Evolutionary conservation across 306 rosid genomes (phyloP).

Genomic region (Trifolium pratense): DNA sequence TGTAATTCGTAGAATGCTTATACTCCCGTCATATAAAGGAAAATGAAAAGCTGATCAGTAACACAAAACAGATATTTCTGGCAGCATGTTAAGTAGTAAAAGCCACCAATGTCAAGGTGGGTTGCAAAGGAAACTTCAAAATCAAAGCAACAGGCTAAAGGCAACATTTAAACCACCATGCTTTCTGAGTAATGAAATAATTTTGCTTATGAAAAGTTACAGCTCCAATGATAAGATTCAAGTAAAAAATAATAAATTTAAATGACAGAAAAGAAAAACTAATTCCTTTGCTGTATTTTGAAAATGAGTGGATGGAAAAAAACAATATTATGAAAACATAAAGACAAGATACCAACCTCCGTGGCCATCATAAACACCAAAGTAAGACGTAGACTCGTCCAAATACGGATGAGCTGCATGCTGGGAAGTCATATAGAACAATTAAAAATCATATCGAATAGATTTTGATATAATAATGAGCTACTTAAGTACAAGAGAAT

Average conservation of each 20-base stretch:
- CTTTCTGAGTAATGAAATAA: conserved; percentile 22
- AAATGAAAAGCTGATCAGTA: conserved; percentile 17
- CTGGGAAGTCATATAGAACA: conserved; percentile 55
- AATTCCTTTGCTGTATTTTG: not conserved
- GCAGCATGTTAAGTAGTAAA: not conserved
- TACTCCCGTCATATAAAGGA: not conserved
- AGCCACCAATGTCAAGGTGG: not conserved
- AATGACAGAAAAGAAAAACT: conserved; percentile 7
- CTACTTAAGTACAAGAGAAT: conserved; percentile 27
- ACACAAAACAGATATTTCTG: not conserved
- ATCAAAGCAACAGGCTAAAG: conserved; percentile 19
- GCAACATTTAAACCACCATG: conserved; percentile 22
- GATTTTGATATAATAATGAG: conserved; percentile 1
- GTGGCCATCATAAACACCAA: conserved; percentile 98
- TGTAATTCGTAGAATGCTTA: not conserved
- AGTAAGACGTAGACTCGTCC: conserved; percentile 86
- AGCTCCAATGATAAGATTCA: conserved; percentile 12
- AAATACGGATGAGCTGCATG: conserved; percentile 85
- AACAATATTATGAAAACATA: conserved; percentile 3
- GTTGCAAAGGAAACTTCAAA: conserved; percentile 23
- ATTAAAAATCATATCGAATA: conserved; percentile 23
- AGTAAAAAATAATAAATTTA: conserved; percentile 29
- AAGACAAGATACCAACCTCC: conserved; percentile 67
- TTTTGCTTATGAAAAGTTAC: not conserved
- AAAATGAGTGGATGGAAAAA: conserved; percentile 28